Evolutionary conservation across 352 stramenopile genomes (phyloP).

Genomic region (Phytophthora sp.): DNA sequence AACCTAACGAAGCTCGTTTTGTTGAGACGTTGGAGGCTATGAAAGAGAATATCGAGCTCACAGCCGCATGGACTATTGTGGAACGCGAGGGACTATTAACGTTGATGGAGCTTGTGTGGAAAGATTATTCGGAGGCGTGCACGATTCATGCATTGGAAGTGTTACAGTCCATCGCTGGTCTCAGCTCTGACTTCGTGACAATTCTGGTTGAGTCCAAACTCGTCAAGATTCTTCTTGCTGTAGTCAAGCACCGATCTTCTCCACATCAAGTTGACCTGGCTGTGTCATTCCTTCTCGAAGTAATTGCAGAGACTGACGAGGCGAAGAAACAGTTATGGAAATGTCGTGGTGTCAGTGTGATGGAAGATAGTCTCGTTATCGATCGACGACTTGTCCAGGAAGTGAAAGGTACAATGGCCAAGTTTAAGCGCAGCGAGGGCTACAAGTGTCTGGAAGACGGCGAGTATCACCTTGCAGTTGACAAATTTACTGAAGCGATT

Average conservation of each 20-base stretch:
- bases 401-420: conserved; percentile 66
- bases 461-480: conserved; percentile 90
- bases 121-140: conserved; percentile 41
- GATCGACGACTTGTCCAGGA: conserved; percentile 62
- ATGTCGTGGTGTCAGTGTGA: conserved; percentile 41
- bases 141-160: conserved; percentile 50
- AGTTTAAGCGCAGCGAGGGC: conserved; percentile 85
- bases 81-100: conserved; percentile 50
- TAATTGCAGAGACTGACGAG: conserved; percentile 48
- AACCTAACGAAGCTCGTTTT: conserved; percentile 33
- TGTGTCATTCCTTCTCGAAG: conserved; percentile 54
- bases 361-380: conserved; percentile 51
- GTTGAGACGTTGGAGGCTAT: conserved; percentile 44
- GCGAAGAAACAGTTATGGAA: conserved; percentile 54
- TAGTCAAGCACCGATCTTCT: conserved; percentile 49
- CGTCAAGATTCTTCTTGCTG: conserved; percentile 51
- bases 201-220: conserved; percentile 50
- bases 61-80: conserved; percentile 38
- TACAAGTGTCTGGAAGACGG: conserved; percentile 91
- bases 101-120: conserved; percentile 53
- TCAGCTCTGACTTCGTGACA: conserved; percentile 48
- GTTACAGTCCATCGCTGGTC: conserved; percentile 42
- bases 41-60: conserved; percentile 37
- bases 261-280: conserved; percentile 56
- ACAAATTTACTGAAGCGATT: conserved; percentile 94